Evolutionary conservation across 495 filamentous ascomycete genomes (phyloP).

Genomic region (Xanthoparmelia taractica): DNA sequence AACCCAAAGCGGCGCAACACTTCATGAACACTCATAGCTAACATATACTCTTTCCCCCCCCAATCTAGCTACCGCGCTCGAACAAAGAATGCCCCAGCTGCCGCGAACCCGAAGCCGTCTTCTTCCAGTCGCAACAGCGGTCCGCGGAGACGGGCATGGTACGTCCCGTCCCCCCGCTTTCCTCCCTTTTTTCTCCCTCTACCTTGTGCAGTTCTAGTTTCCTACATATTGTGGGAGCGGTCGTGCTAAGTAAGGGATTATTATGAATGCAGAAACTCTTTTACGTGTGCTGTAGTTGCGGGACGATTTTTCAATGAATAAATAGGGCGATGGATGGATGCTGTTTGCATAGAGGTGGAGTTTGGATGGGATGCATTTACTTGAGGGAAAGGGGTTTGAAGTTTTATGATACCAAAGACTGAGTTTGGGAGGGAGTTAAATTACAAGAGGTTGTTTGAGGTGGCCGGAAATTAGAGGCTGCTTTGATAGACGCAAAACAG

Average conservation of each 20-base stretch:
- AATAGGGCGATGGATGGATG: conserved; percentile 14
- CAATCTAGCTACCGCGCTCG: conserved; percentile 74
- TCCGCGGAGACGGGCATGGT: conserved; percentile 98
- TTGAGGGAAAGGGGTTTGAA: background rate
- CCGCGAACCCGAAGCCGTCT: conserved; percentile 79
- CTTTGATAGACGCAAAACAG: background rate
- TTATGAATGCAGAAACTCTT: conserved; percentile 71
- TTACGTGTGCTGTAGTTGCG: conserved; percentile 90
- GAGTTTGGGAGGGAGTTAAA: background rate
- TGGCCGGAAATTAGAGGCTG: background rate
- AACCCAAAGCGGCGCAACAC: conserved; percentile 14
- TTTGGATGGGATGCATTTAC: background rate
- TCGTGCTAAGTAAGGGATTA: background rate
- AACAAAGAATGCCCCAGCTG: conserved; percentile 77
- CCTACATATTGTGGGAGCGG: background rate
- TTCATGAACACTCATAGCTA: conserved; percentile 1
- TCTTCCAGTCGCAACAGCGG: conserved; percentile 96
- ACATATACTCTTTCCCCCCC: conserved; percentile 24
- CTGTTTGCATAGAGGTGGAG: background rate
- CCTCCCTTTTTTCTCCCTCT: conserved; percentile 9
- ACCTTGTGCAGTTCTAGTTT: background rate
- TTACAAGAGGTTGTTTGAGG: background rate
- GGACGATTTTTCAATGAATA: conserved; percentile 42
- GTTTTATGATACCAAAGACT: background rate
- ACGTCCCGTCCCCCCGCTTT: conserved; percentile 37